Conservation (phyloP, 106 monocot genomes). For the Ottelia alismoides region DNA sequence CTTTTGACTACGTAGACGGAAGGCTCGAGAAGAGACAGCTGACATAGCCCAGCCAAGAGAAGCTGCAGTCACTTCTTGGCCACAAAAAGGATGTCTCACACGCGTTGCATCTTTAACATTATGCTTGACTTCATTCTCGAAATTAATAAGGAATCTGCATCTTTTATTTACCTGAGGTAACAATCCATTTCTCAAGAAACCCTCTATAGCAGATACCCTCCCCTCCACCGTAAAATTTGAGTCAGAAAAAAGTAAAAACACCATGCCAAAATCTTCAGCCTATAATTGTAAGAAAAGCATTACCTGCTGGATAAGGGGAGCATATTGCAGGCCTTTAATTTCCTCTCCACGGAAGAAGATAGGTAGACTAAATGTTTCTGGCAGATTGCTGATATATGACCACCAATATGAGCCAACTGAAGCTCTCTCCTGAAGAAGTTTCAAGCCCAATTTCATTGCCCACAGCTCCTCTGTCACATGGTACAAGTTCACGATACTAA, state of each 20-base stretch:
- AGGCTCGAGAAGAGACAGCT: slow-evolving; percentile 96
- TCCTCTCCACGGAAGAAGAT: slow-evolving; percentile 87
- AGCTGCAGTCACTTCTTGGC: slow-evolving; percentile 65
- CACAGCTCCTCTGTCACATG: slow-evolving; percentile 88
- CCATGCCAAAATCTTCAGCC: too few relatives aligned
- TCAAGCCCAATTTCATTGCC: slow-evolving; percentile 91
- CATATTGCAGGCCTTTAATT: slow-evolving; percentile 80
- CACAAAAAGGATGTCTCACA: slow-evolving; percentile 73
- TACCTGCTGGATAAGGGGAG: slow-evolving; percentile 86
- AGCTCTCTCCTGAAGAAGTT: slow-evolving; percentile 90
- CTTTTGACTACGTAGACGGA: slow-evolving; percentile 57
- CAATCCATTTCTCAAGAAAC: too few relatives aligned
- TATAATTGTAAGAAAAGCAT: too few relatives aligned
- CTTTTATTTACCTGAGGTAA: slow-evolving; percentile 98
- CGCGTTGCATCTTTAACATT: slow-evolving; percentile 19
- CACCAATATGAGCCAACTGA: slow-evolving; percentile 81
- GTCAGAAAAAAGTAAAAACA: too few relatives aligned
- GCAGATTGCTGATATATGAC: slow-evolving; percentile 94
- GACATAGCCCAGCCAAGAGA: slow-evolving; percentile 98
- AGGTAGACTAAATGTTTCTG: slow-evolving; percentile 65
- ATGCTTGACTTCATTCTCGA: slow-evolving; percentile 55
- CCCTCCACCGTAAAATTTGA: too few relatives aligned
- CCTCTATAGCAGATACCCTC: too few relatives aligned
- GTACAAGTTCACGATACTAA: too few relatives aligned
- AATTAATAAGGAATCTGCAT: slow-evolving; percentile 80